These are phyloP conservation scores for Xylariales sp. DNA, from an alignment of 2,329 filamentous ascomycete genomes.

Conservation along the genomic window DNA sequence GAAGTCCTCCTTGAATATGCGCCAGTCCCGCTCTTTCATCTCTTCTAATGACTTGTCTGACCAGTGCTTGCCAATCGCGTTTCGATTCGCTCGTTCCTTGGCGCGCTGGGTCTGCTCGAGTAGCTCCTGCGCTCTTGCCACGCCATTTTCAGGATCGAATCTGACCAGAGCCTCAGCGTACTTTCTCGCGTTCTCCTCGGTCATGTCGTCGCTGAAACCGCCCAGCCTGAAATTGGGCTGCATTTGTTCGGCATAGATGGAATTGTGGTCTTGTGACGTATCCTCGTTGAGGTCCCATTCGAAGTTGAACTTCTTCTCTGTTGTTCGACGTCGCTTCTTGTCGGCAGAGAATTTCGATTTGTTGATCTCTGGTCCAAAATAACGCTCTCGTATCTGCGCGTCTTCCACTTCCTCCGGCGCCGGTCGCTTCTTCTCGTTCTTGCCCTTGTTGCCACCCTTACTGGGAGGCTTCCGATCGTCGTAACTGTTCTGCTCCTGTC, in stretches of 20 bases:
- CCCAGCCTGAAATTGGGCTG: conserved; percentile 59
- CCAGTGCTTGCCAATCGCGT: conserved; percentile 88
- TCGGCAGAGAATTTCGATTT: conserved; percentile 82
- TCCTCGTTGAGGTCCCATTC: conserved; percentile 96
- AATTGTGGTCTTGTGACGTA: conserved; percentile 78
- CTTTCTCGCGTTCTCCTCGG: conserved; percentile 50
- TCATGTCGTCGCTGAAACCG: conserved; percentile 48
- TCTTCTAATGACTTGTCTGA: conserved; percentile 86
- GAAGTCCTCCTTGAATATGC: conserved; percentile 99
- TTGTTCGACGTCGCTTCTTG: conserved; percentile 90
- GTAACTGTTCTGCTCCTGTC: conserved; percentile 46
- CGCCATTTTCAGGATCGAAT: conserved; percentile 71
- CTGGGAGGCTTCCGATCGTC: conserved; percentile 25
- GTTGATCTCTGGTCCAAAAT: conserved; percentile 88
- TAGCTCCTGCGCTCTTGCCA: conserved; percentile 70
- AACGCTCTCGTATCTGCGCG: conserved; percentile 70
- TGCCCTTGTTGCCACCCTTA: conserved; percentile 28
- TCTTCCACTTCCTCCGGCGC: conserved; percentile 61
- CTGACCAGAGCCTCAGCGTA: conserved; percentile 67
- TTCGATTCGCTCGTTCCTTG: conserved; percentile 67
- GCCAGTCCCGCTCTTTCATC: conserved; percentile 98
- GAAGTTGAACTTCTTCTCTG: conserved; percentile 97
- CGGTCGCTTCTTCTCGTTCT: conserved; percentile 29
- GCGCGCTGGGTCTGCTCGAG: conserved; percentile 79
- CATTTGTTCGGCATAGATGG: conserved; percentile 66